A percentile compares a stretch with the other conserved stretches of the same genome.
phyloP scores from a whole-genome alignment of 2,329 filamentous ascomycete genomes.

The Pseudogymnoascus sp. region DNA sequence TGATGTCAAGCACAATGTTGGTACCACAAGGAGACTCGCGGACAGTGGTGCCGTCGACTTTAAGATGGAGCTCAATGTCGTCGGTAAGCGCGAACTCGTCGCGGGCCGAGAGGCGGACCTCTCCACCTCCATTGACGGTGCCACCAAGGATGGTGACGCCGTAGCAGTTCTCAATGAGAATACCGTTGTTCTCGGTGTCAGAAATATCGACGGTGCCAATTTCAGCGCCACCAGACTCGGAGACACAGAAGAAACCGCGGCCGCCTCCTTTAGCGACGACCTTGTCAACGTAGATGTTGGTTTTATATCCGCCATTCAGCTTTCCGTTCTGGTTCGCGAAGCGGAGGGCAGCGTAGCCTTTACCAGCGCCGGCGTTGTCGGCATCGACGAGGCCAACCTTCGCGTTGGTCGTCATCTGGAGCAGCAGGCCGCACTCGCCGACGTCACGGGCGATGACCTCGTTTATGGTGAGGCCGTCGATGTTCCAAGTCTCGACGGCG shows the following conservation, averaged over 20 bases:
- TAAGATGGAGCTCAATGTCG: constrained; percentile 42
- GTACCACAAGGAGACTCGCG: constrained; percentile 46
- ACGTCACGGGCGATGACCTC: constrained; percentile 45
- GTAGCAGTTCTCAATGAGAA: constrained; percentile 54
- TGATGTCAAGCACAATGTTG: constrained; percentile 43
- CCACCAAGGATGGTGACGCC: constrained; percentile 44
- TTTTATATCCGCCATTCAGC: constrained; percentile 40
- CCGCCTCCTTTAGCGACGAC: constrained; percentile 49
- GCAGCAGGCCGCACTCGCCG: constrained; percentile 48
- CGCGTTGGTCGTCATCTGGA: constrained; percentile 46
- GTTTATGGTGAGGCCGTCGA: constrained; percentile 44
- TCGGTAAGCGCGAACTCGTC: constrained; percentile 46
- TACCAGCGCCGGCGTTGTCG: constrained; percentile 44
- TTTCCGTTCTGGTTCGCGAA: constrained; percentile 50
- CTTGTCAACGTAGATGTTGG: constrained; percentile 45
- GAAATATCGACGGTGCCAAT: constrained; percentile 44
- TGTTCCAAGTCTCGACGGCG: constrained; percentile 53
- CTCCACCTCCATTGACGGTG: constrained; percentile 45
- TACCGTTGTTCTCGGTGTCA: constrained; percentile 46
- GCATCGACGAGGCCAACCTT: constrained; percentile 47
- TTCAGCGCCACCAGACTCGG: constrained; percentile 44
- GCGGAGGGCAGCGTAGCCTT: constrained; percentile 48
- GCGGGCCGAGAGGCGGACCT: constrained; percentile 45
- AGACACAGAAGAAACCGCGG: constrained; percentile 50
- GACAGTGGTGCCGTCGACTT: constrained; percentile 43